Evolutionary conservation across 192 early-diverging fungal genomes (phyloP).

Genomic region (Pilobolus umbonatus): DNA sequence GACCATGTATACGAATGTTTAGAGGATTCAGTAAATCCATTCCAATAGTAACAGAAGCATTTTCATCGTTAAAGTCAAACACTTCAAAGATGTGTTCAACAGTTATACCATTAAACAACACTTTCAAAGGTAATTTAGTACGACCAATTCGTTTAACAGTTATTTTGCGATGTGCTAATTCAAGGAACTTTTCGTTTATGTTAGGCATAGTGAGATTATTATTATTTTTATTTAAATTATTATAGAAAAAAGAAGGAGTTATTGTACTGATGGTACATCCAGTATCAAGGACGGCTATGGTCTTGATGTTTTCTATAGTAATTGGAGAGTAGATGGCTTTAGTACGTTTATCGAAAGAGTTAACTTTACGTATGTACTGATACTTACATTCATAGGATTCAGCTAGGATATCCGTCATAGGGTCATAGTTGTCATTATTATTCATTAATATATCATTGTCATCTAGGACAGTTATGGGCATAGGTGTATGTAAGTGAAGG

Average conservation of each 20-base stretch:
- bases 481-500: too few species aligned
- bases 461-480: too few species aligned
- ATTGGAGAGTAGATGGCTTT: not conserved
- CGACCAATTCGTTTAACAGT: not conserved
- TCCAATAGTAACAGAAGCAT: not conserved
- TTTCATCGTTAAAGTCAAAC: not conserved
- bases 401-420: not conserved
- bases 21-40: not conserved
- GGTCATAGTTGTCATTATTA: too few species aligned
- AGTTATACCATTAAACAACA: not conserved
- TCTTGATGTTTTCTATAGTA: not conserved
- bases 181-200: not conserved
- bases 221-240: too few species aligned
- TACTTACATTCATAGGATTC: not conserved
- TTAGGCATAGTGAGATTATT: not conserved
- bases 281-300: not conserved
- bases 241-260: not conserved
- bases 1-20: not conserved
- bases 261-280: not conserved
- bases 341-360: not conserved
- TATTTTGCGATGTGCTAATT: not conserved
- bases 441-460: too few species aligned
- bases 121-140: not conserved
- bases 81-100: not conserved
- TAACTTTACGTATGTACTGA: not conserved